Evolutionary conservation across 306 rosid genomes (phyloP), one percentile per base, ranked within the genome.

Genomic region (Prunus mume): DNA sequence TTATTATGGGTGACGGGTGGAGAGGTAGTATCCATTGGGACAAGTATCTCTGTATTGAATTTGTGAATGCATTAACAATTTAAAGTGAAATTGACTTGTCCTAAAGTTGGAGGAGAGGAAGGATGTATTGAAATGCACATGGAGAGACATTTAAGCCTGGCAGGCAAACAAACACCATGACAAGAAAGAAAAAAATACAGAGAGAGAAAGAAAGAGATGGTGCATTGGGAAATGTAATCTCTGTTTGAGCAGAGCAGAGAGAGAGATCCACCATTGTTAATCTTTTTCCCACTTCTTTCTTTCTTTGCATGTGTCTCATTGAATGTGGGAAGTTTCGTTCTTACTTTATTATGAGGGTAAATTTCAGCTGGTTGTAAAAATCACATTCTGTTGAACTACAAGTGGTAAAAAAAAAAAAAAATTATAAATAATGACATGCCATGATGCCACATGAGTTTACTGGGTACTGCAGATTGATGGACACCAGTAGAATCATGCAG

Each of bases 221-320:
- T 76, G 78, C 77, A 70, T 89, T 83, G 86, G 87, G 85, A 89
- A 85, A 84, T 85, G 84, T 28, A 68, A 38, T 38, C 43, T 38
- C 43, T 38, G 43, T 38, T 38, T 38, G 43, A 38, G 43, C 43
- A 38, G 43, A 38, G 43, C 41, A 6, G 41, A 34, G 41, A 34
- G 18, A 5, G 54, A 49, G 54, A 49, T 49, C 54, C 1, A 13
- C 2, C 43, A 30, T 28, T 28, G 17, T 63, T 14, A 63, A 13
- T 63, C 1, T 8, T 63, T 6, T 63, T 47, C 18, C 47, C 50
- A 49, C 54, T 51, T 65, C 22, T 18, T 8, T 32, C 63, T 22
- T 64, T 47, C 28, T 62, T 24, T 67, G 49, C 56, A 22, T 56
- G 17, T 20, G 10, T 57, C 9, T 57, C 43, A 72, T 57, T 56